These are phyloP conservation scores for Vicia villosa DNA, from an alignment of 306 rosid genomes.

Conservation along the genomic window DNA sequence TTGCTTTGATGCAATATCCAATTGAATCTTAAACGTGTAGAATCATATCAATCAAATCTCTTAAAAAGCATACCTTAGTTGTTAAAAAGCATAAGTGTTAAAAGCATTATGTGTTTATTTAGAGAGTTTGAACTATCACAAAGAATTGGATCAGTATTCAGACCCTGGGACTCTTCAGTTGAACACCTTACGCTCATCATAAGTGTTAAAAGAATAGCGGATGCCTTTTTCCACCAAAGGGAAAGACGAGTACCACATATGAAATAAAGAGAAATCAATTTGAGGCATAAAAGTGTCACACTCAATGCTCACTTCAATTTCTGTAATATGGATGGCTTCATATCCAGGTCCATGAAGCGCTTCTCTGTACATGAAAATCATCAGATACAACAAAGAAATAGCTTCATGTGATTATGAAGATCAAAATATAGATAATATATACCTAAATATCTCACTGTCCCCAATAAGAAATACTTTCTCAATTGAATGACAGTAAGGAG, in stretches of 20 bases:
- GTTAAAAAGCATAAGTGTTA: no score
- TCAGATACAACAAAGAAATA: conserved; percentile 27
- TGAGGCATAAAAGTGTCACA: conserved; percentile 81
- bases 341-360: conserved; percentile 84
- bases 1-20: no score
- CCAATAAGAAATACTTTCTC: conserved; percentile 93
- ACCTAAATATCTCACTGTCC: conserved; percentile 88
- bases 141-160: no score
- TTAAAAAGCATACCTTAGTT: no score
- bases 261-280: conserved; percentile 72
- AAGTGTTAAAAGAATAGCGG: conserved; percentile 72
- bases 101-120: no score
- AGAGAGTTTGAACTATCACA: no score
- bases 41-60: no score
- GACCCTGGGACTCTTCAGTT: no score
- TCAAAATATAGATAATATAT: neutral
- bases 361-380: conserved; percentile 62
- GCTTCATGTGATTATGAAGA: conserved; percentile 16
- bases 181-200: conserved; percentile 79
- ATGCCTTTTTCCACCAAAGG: conserved; percentile 72
- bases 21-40: no score
- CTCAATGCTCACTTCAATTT: conserved; percentile 70
- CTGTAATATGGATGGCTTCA: conserved; percentile 89
- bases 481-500: conserved; percentile 88
- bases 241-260: conserved; percentile 89